These are phyloP conservation scores for Chlamydomonas incerta DNA, from an alignment of 139 green algal genomes.

Conservation along the genomic window DNA sequence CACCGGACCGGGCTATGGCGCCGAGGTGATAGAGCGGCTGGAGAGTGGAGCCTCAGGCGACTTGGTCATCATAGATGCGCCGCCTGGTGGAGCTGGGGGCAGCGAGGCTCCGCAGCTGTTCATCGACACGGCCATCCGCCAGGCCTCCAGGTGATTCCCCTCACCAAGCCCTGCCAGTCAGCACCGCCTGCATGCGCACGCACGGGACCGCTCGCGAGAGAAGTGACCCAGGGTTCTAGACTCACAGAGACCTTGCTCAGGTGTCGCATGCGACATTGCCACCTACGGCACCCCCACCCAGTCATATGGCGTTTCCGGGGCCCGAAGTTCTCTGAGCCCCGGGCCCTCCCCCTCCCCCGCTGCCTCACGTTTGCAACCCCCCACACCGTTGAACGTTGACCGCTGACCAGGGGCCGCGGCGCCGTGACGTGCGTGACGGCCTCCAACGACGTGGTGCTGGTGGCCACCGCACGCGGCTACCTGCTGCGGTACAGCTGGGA, in stretches of 20 bases:
- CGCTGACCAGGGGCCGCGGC: conserved; percentile 14
- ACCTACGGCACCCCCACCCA: too few species aligned
- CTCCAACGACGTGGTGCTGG: conserved; percentile 67
- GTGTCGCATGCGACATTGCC: too few species aligned
- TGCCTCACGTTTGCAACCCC: too few species aligned
- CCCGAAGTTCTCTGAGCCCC: too few species aligned
- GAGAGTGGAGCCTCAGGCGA: conserved; percentile 22
- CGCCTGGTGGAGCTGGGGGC: neutral
- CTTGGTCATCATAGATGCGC: conserved; percentile 32
- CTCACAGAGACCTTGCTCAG: too few species aligned
- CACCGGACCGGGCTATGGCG: neutral
- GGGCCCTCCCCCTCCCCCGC: too few species aligned
- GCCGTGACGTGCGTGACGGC: conserved; percentile 4
- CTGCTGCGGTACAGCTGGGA: conserved; percentile 85
- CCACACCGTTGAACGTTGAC: too few species aligned
- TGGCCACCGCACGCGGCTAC: conserved; percentile 81
- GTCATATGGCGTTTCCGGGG: too few species aligned
- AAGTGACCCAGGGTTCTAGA: too few species aligned
- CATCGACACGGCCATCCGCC: conserved; percentile 34
- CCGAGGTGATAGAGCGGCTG: neutral
- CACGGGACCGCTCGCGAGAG: too few species aligned
- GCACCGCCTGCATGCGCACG: too few species aligned
- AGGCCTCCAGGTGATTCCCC: conserved; percentile 20
- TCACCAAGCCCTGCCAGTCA: too few species aligned
- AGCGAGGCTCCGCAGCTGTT: conserved; percentile 21